Percentiles rank a stretch among this genome's conserved stretches.
These are phyloP conservation scores for Aquanectria penicillioides DNA, from an alignment of 2,329 filamentous ascomycete genomes.

Conservation along the genomic window DNA sequence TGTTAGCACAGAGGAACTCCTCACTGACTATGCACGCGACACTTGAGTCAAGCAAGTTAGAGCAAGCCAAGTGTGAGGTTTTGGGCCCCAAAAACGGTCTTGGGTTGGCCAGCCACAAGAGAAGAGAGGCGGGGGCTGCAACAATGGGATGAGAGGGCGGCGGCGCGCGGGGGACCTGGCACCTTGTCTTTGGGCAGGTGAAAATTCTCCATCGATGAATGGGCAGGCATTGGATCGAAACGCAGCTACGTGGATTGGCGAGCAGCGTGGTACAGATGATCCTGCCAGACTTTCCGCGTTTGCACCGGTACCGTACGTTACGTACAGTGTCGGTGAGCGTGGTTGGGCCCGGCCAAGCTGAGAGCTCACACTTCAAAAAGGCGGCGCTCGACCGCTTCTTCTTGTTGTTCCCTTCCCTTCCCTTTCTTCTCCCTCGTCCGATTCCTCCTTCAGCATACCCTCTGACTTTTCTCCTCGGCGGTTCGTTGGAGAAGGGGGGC, in stretches of 20 bases:
- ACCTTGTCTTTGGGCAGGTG: background rate
- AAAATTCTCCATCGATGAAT: background rate
- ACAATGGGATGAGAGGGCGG: constrained; percentile 9
- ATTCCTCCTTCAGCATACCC: background rate
- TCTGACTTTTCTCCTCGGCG: background rate
- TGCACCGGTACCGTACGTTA: constrained; percentile 9
- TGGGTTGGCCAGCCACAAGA: constrained; percentile 8
- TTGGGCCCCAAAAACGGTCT: too few species aligned
- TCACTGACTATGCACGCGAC: too few species aligned
- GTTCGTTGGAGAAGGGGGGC: constrained; percentile 34
- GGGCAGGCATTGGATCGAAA: constrained; percentile 5
- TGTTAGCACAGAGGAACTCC: too few species aligned
- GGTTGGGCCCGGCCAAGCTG: constrained; percentile 17
- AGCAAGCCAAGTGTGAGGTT: too few species aligned
- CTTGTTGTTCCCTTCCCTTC: constrained; percentile 12
- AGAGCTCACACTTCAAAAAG: constrained; percentile 16
- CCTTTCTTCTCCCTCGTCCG: background rate
- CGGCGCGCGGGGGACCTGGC: background rate
- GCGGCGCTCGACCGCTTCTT: constrained; percentile 28
- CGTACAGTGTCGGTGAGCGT: constrained; percentile 21
- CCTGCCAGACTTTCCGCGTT: background rate
- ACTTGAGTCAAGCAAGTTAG: too few species aligned
- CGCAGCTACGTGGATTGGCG: constrained; percentile 1
- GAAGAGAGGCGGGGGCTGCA: background rate
- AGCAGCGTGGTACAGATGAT: constrained; percentile 3